These are phyloP conservation scores for Eucalyptus grandis DNA, from an alignment of 345 rosid genomes.

Conservation along the genomic window DNA sequence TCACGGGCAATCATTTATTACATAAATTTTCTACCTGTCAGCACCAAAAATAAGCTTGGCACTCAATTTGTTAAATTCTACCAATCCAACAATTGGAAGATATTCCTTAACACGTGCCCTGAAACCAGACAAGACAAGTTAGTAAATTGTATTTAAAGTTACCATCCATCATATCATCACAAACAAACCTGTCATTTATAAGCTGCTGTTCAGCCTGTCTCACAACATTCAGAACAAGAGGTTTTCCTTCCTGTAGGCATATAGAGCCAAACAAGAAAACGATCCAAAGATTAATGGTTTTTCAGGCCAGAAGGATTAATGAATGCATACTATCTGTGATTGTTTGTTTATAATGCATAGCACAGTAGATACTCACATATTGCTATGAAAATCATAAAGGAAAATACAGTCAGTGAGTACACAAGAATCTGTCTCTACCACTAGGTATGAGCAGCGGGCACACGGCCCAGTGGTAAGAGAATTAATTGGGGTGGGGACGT, in stretches of 20 bases:
- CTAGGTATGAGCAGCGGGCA: not conserved
- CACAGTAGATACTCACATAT: not conserved
- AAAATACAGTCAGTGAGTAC: not conserved
- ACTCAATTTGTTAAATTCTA: slow-evolving; percentile 75
- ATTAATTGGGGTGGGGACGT: not conserved
- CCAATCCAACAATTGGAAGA: slow-evolving; percentile 81
- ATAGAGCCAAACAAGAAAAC: not conserved
- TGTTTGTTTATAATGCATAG: not conserved
- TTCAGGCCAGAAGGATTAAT: not conserved
- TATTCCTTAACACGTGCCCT: slow-evolving; percentile 75
- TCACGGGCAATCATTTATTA: not conserved
- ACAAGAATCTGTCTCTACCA: not conserved
- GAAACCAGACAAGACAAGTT: not conserved
- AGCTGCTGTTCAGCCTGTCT: slow-evolving; percentile 75
- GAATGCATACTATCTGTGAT: not conserved
- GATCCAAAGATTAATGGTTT: not conserved
- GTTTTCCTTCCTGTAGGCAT: slow-evolving; percentile 54
- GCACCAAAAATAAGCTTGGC: slow-evolving; percentile 77
- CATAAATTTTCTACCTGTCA: slow-evolving; percentile 29
- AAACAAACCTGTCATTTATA: slow-evolving; percentile 44
- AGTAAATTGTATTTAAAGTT: not conserved
- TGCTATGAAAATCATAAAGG: not conserved
- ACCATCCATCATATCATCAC: not conserved
- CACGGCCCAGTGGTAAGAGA: not conserved
- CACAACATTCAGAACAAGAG: slow-evolving; percentile 67